A percentile compares a stretch with the other conserved stretches of the same genome.
These are phyloP conservation scores for Clarireedia sp. DNA, from an alignment of 2,329 filamentous ascomycete species.

Conservation along the genomic window DNA sequence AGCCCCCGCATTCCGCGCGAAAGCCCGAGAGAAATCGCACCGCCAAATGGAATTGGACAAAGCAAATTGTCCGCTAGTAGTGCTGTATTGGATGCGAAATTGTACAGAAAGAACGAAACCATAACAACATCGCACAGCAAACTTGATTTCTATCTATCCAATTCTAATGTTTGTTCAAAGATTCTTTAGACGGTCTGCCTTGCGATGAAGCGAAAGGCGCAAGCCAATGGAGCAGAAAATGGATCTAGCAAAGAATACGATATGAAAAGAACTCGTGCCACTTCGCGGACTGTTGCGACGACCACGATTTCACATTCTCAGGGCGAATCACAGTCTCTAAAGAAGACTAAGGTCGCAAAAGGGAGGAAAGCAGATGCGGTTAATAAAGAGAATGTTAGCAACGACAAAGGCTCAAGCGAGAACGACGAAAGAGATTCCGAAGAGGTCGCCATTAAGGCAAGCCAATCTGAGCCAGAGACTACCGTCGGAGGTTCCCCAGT, in stretches of 20 bases:
- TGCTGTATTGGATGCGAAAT: no score
- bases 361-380: neutral
- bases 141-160: neutral
- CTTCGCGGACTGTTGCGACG: neutral
- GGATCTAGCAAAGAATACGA: conserved; percentile 8
- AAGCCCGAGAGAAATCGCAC: neutral
- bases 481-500: neutral
- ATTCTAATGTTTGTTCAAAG: neutral
- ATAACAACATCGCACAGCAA: neutral
- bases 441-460: neutral
- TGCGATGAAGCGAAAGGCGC: conserved; percentile 20
- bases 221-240: conserved; percentile 7
- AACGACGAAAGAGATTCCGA: neutral
- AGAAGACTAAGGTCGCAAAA: neutral
- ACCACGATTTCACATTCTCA: neutral
- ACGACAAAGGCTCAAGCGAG: conserved; percentile 1
- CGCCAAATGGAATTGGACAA: neutral
- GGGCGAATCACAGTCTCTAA: neutral
- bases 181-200: neutral
- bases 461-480: neutral
- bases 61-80: no score
- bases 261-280: conserved; percentile 14
- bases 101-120: no score
- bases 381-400: neutral
- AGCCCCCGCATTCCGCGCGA: neutral